Evolutionary conservation across 805 yeast genomes (phyloP).

Genomic region (Starmerella gropengiesseri): DNA sequence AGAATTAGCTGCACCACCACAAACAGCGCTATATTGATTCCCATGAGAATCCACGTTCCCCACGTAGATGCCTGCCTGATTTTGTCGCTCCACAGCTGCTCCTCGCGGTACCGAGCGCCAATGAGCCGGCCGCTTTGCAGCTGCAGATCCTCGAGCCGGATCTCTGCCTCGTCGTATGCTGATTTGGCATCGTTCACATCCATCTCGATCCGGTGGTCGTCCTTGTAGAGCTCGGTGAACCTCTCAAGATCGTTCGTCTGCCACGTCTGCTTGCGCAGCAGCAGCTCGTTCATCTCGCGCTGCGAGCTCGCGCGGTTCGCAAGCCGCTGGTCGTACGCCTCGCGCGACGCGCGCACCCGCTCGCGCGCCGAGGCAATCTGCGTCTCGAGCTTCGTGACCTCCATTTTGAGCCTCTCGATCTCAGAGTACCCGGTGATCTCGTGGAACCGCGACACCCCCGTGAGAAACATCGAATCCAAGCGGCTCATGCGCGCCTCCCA

Average conservation of each 20-base stretch:
- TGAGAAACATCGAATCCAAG: conserved; percentile 29
- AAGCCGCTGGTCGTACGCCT: conserved; percentile 30
- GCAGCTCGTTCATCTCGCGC: conserved; percentile 71
- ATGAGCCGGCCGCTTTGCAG: conserved; percentile 63
- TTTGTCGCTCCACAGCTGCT: conserved; percentile 96
- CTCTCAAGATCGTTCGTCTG: conserved; percentile 62
- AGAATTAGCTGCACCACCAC: conserved; percentile 71
- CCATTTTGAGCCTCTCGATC: conserved; percentile 57
- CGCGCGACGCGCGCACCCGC: conserved; percentile 33
- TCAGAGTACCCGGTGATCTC: conserved; percentile 85
- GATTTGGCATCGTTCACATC: conserved; percentile 42
- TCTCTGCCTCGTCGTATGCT: conserved; percentile 41
- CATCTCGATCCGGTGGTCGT: conserved; percentile 65
- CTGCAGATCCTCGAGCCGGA: conserved; percentile 55
- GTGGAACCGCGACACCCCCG: conserved; percentile 50
- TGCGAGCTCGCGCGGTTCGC: conserved; percentile 54
- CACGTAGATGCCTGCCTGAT: conserved; percentile 89
- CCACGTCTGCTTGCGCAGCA: conserved; percentile 83
- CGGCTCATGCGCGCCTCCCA: conserved; percentile 10
- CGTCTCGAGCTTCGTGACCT: conserved; percentile 47
- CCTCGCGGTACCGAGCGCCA: conserved; percentile 84
- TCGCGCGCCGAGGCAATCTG: conserved; percentile 40
- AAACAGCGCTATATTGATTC: conserved; percentile 67
- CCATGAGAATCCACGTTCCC: conserved; percentile 91
- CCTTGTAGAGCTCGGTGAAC: conserved; percentile 69